Evolutionary conservation across 192 early-diverging fungal genomes (phyloP), one percentile per base, ranked within the genome.

Genomic region (Chytriomyces hyalinus): DNA sequence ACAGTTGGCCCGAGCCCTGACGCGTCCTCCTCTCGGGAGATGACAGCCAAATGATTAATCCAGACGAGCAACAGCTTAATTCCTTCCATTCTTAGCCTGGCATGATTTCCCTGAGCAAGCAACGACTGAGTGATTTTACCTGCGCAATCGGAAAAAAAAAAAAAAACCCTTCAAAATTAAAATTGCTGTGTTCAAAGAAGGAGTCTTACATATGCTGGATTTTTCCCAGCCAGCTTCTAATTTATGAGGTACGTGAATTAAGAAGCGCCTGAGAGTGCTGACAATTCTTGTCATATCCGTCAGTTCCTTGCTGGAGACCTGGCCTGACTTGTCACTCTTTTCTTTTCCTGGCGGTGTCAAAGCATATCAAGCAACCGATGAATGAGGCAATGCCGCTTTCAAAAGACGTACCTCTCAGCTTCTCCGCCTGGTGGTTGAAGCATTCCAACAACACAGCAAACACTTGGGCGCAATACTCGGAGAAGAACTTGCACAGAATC

Each of bases 211-310:
- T 60, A 95, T 89, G 69, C 86, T 80, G 57, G 78, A 70, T 15
- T 85, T 75, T 73, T 94, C 87, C 94, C 93, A 95, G 6, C 94
- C 93, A 46, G 80, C 80, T n/a, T 87, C 84, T 78, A 94, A 89
- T 76, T 88, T 82, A 68, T 92, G 90, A 6, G 90, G 89, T 11
- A 91, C 77, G 80, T 84, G 91, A 11, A 90, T 68, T 69, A 94
- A 87, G 59, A 94, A 82, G 66, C 91, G 92, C 51, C 90, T 81
- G 22, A 94, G 78, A 28, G 94, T 67, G 53, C 84, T 74, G 44
- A 93, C 65, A 0, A 86, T 86, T 66, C 91, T 89, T 79, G 93
- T 84, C 6, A 95, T 71, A 36, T 86, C 86, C 2, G 82, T 69
- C 20, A 90, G 81, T 70, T 93, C 93, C 79, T 94, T 95, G 75